Base-by-base conservation (phyloP, 257 asterid genomes). In the Ehretia macrophylla region DNA sequence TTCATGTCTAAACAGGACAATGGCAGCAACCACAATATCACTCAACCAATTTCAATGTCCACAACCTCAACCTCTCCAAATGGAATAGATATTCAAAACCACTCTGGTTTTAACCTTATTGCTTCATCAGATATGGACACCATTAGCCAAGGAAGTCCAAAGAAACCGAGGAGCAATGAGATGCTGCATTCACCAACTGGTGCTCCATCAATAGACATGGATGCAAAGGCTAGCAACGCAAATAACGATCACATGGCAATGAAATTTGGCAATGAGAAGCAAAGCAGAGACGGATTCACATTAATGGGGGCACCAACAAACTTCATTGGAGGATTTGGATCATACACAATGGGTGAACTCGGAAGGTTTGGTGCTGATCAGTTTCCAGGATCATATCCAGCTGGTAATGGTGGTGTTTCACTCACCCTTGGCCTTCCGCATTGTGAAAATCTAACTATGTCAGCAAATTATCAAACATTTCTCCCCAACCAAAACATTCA, bases 371-470 rank as follows among this genome's bases (percentile, higher is more conserved):
- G 83, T 9, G 56, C 87, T 0, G 87, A 87, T 42, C 88, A 79
- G 46, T 92, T 85, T 79, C 88, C 87, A 44, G 64, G 78, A 1
- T 77, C 96, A 3, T 91, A 82, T 60, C 77, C 95, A 0, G 86
- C 44, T 38, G 44, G 47, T 81, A 5, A 87, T 82, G 12, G n/a
- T n/a, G 91, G 83, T 0, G 98, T 91, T 13, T 88, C 97, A 5
- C 95, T 92, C 5, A 88, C 99, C 4, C 59, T 92, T 17, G 99
- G 96, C 52, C 91, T 92, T 20, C 99, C 95, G 3, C 97, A 84
- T 54, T 80, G 91, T 48, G 96, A 91, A 17, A 91, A 77, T 52
- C 74, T 91, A 54, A 65, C 95, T 39, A 86, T 89, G 61, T 67
- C 94, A 0, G 88, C 81, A 11, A 55, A 75, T 50, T 94, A 86